Conservation (phyloP, 176 grass and related monocot species). For the Pontederia crassipes region DNA sequence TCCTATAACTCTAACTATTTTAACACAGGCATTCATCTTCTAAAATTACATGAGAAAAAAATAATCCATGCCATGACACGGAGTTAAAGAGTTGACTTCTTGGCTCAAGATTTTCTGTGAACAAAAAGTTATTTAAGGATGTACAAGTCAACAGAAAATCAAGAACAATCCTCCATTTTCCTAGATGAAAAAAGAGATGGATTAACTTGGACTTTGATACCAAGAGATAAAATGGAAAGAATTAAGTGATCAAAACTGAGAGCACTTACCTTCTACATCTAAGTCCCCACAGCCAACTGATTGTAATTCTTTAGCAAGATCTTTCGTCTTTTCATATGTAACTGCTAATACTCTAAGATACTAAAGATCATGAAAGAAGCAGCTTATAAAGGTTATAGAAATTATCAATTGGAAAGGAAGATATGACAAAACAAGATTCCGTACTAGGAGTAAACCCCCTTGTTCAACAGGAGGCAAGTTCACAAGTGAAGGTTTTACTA, state of each 20-base stretch:
- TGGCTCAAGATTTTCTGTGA: too few species aligned
- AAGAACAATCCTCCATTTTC: too few species aligned
- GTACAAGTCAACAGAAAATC: too few species aligned
- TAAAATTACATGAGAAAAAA: too few species aligned
- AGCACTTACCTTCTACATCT: constrained; percentile 79
- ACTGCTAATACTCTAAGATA: constrained; percentile 90
- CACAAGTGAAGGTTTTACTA: constrained; percentile 80
- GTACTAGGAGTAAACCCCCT: constrained; percentile 71
- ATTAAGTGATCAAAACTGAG: constrained; percentile 15
- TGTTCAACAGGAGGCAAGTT: constrained; percentile 78
- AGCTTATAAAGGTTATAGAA: background rate
- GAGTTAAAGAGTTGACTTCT: too few species aligned
- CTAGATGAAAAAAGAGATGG: too few species aligned
- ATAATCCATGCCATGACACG: too few species aligned
- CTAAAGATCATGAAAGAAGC: constrained; percentile 36
- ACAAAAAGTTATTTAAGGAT: too few species aligned
- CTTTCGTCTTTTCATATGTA: constrained; percentile 84
- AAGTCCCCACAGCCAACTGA: constrained; percentile 94
- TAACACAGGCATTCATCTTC: too few species aligned
- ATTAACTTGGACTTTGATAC: background rate
- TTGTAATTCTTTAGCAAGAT: constrained; percentile 90
- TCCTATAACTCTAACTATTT: too few species aligned
- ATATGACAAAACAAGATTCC: constrained; percentile 17
- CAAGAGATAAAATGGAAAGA: background rate
- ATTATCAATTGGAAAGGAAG: constrained; percentile 5